Evolutionary conservation across 164 flowering plant species (phyloP), one percentile per base, ranked within the genome.

Genomic region (Chimonanthus praecox): DNA sequence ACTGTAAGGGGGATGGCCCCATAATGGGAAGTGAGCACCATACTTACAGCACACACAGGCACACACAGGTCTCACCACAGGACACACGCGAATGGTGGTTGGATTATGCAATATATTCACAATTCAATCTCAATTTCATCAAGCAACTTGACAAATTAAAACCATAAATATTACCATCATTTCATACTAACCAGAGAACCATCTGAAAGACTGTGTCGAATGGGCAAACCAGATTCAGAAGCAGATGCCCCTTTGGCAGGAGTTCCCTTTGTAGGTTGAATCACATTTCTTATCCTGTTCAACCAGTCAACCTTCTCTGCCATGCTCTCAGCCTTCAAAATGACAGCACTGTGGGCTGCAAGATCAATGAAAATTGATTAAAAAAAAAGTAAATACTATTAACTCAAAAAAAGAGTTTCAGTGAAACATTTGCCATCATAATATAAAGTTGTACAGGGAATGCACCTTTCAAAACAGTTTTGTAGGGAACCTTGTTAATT

Each of bases 201-300:
- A 75, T 96, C 99, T 65, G 98, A 96, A 64, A 85, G 89, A 80
- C 98, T 94, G 65, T 94, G 98, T 47, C 99, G 83, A 81, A 96
- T 84, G 45, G 89, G 71, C 73, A 74, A 76, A 73, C 87, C 87
- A 72, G 85, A 49, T 60, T 87, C 93, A 74, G 80, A 77, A 47
- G 63, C 16, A 18, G 74, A 48, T 49, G 49, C 33, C 66, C 86
- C 84, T 79, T 79, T 85, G 71, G 73, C 83, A 77, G 83, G 84
- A 72, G 87, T 88, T 73, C 91, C 93, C 79, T 79, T 88, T 51
- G 90, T 80, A 77, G 94, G 84, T 50, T 80, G 87, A 65, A 85
- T 82, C 60, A 89, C 73, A 75, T 74, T 87, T 81, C 88, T 85
- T 64, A 96, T 82, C 83, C 88, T 96, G 77, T 84, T 88, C 51